phyloP scores from a whole-genome alignment of 768 basidiomycete species.

The Chiua virens region DNA sequence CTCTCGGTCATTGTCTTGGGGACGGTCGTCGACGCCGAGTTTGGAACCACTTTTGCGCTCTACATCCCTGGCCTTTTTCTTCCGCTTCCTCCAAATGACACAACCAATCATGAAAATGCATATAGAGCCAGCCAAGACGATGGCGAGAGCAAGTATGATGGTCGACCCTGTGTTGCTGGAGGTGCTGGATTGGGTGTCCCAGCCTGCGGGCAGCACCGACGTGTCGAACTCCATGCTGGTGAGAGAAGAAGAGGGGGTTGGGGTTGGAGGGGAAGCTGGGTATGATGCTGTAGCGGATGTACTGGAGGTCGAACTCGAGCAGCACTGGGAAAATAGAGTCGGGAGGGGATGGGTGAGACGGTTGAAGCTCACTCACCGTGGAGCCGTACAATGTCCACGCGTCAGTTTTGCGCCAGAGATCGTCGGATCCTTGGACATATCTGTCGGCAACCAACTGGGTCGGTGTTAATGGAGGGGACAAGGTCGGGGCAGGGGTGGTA shows the following conservation, averaged over 20 bases:
- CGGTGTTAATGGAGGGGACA: constrained; percentile 8
- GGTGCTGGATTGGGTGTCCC: constrained; percentile 34
- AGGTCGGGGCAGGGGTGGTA: neutral
- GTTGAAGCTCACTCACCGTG: constrained; percentile 44
- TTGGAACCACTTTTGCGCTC: constrained; percentile 46
- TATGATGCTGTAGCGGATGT: neutral
- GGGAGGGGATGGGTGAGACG: neutral
- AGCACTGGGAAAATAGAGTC: constrained; percentile 15
- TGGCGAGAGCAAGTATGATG: constrained; percentile 55
- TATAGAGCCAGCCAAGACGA: constrained; percentile 62
- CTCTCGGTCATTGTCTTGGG: constrained; percentile 38
- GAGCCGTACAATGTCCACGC: constrained; percentile 70
- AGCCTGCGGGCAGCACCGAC: constrained; percentile 52
- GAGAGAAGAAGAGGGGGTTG: neutral
- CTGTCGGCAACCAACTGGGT: constrained; percentile 47
- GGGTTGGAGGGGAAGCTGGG: constrained; percentile 5
- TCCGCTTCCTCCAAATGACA: constrained; percentile 55
- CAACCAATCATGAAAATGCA: constrained; percentile 60
- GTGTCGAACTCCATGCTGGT: constrained; percentile 21
- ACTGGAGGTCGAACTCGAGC: constrained; percentile 3
- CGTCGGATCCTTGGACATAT: constrained; percentile 53
- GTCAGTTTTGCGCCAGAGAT: constrained; percentile 54
- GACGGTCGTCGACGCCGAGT: constrained; percentile 17
- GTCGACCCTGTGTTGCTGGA: constrained; percentile 37
- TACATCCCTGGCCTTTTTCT: constrained; percentile 43